Conservation (phyloP, 169 alveolate genomes). For the Cytauxzoon felis region DNA sequence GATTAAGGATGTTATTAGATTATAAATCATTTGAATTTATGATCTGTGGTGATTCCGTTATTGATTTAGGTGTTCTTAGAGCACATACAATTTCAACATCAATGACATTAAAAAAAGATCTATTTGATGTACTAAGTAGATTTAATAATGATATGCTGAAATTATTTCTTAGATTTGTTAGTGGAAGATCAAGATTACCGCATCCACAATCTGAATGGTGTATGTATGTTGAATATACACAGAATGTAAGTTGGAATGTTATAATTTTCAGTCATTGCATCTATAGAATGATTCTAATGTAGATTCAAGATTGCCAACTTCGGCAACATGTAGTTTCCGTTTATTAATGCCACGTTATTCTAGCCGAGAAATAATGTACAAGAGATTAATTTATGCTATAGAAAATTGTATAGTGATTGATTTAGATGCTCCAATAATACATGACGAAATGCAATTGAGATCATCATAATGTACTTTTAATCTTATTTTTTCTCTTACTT, state of each 20-base stretch:
- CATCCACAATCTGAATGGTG: slow-evolving; percentile 83
- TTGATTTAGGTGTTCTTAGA: slow-evolving; percentile 77
- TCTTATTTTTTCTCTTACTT: slow-evolving; percentile 38
- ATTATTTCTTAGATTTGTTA: slow-evolving; percentile 84
- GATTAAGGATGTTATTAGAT: slow-evolving; percentile 81
- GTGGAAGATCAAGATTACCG: slow-evolving; percentile 88
- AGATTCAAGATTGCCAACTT: slow-evolving; percentile 85
- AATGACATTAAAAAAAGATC: slow-evolving; percentile 72
- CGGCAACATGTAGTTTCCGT: slow-evolving; percentile 88
- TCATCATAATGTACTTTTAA: slow-evolving; percentile 2
- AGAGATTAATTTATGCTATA: slow-evolving; percentile 84
- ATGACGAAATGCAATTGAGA: slow-evolving; percentile 47
- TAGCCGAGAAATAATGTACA: slow-evolving; percentile 73
- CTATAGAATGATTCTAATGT: slow-evolving; percentile 12
- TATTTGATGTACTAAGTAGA: slow-evolving; percentile 79
- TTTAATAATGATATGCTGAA: slow-evolving; percentile 83
- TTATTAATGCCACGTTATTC: slow-evolving; percentile 83
- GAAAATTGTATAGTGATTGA: slow-evolving; percentile 87
- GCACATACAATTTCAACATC: slow-evolving; percentile 83
- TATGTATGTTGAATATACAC: slow-evolving; percentile 80
- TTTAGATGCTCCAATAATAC: slow-evolving; percentile 78
- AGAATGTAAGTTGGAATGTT: background rate
- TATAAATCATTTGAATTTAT: slow-evolving; percentile 76
- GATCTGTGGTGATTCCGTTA: slow-evolving; percentile 86
- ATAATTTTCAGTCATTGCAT: background rate